phyloP scores from a whole-genome alignment of 2,329 filamentous ascomycete genomes.

The Arthrobotrys conoides region DNA sequence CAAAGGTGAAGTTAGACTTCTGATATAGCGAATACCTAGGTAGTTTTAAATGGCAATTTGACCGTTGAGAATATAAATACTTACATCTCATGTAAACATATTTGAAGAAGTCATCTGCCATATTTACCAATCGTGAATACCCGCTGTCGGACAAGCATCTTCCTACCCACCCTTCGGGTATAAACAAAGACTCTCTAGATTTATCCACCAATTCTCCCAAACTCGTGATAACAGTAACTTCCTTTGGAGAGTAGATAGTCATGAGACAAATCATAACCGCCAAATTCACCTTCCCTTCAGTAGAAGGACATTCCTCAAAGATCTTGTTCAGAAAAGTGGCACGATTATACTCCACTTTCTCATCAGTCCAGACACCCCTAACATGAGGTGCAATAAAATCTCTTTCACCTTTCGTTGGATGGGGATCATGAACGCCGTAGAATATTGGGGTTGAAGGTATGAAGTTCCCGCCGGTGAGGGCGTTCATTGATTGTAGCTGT shows the following conservation, averaged over 20 bases:
- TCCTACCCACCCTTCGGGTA: neutral
- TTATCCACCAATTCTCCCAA: constrained; percentile 8
- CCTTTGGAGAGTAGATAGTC: neutral
- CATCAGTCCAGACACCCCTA: constrained; percentile 23
- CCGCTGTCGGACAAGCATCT: constrained; percentile 9
- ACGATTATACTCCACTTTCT: constrained; percentile 34
- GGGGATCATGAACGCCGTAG: neutral
- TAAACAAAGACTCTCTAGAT: neutral
- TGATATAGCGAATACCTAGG: no score
- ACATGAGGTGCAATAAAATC: neutral
- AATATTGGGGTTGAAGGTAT: constrained; percentile 7
- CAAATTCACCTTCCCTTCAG: constrained; percentile 32
- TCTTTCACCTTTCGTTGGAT: neutral
- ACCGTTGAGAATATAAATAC: neutral
- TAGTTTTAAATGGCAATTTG: neutral
- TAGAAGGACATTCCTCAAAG: constrained; percentile 38
- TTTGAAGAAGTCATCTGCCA: constrained; percentile 27
- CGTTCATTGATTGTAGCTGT: constrained; percentile 5
- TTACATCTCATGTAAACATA: constrained; percentile 23
- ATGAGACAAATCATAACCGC: constrained; percentile 29
- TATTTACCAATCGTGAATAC: neutral
- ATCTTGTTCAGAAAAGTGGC: constrained; percentile 24
- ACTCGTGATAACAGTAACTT: constrained; percentile 9
- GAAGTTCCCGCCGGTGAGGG: constrained; percentile 16
- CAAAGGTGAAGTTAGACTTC: neutral